Base-by-base conservation (phyloP, 257 asterid species). In the Oldenlandia corymbosa region DNA sequence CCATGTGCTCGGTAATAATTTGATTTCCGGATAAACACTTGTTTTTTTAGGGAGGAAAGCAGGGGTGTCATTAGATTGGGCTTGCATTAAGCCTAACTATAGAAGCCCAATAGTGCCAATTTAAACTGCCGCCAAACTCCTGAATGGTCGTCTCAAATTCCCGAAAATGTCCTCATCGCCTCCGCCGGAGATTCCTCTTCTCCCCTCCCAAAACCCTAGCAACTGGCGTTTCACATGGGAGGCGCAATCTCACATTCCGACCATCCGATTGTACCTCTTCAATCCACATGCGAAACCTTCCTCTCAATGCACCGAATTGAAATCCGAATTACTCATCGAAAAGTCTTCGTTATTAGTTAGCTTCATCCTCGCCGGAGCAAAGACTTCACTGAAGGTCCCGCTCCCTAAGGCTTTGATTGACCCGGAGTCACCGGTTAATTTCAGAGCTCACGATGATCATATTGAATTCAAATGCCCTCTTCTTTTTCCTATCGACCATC, bases 401-500 rank as follows among this genome's bases (percentile, higher is more conserved):
- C 70, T 84, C 23, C 98, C 98, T 20, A 72, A 85, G 65, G 90
- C 84, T 43, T 68, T 92, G 70, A 64, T 92, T 31, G 96, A 92
- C 73, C 66, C 76, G 43, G 99, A 92, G 32, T 66, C 87, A 20
- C 82, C 84, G 16, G 64, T 78, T 73, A 73, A 71, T 56, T 74
- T 77, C 62, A 87, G 81, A 81, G 69, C 74, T 0, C 79, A 85
- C 60, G 85, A 82, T 71, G 91, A 83, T 72, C 90, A 85, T 67
- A 76, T 93, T 70, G 97, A 90, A 78, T 85, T 82, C 69, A 93
- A 85, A 48, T 83, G 89, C 68, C 73, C 77, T 68, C 74, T 92
- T 79, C 73, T 89, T 30, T 87, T 92, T 65, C 95, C 99, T 36
- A 83, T 89, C 60, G 85, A 89, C 73, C 95, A 89, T 76, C 94